Base-by-base conservation (phyloP, 805 yeast genomes). In the Barnettozyma californica region DNA sequence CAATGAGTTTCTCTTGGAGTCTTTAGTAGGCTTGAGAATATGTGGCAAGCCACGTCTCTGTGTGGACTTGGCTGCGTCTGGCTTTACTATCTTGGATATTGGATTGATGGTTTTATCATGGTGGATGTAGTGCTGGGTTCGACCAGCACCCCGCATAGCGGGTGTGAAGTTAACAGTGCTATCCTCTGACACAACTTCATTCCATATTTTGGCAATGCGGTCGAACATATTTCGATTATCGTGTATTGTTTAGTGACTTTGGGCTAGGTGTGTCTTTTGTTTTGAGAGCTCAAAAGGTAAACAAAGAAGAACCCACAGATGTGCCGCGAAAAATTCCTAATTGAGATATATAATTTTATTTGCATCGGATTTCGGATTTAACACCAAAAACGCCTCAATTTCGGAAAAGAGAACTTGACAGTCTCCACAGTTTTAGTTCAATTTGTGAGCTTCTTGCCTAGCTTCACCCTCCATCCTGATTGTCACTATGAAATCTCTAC, bases 161-260 rank as follows among this genome's bases (percentile, higher is more conserved):
- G 60, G 57, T 3, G 52, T 46, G 29, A 53, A 52, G 5, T 49
- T 51, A 13, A 52, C 53, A 21, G 47, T 44, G 23, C 45, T 41
- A 9, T 50, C 43, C 36, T 56, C 59, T 7, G 53, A 59, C 4
- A 56, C 45, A 5, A 55, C 57, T 25, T 59, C 61, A 21, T 21
- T 51, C 63, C 63, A 59, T 14, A 44, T 57, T 25, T 55, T 59
- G 11, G 58, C 29, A 9, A 57, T 53, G 18, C 57, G 49, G 38
- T 50, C 43, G 41, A 59, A 56, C 63, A 59, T 58, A 13, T n/a
- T 29, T 2, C 16, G 33, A n/a, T n/a, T n/a, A n/a, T n/a, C 16
- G 33, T 29, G 16, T 14, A 5, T 5, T 29, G 33, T 13, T 29
- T 29, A 8, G 33, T 29, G 33, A 16, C 14, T 27, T 27, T 27